Evolutionary conservation across 352 stramenopile species (phyloP), one percentile per base, ranked within the genome.

Genomic region (Pythium oligandrum): DNA sequence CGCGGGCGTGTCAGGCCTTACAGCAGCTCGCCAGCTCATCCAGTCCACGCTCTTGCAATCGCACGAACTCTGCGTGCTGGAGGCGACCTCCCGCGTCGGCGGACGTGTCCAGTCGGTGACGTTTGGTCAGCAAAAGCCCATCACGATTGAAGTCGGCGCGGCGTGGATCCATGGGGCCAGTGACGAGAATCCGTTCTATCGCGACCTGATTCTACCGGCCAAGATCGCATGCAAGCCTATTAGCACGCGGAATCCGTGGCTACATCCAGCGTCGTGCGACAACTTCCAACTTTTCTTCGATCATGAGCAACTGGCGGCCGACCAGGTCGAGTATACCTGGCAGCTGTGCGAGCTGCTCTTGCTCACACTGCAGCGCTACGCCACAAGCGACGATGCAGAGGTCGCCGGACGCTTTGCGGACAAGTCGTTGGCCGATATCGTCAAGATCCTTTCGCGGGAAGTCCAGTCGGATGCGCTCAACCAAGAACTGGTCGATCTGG

Each of bases 151-250:
- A 44, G 58, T 75, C 17, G 76, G 73, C 9, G 71, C 76, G 7
- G 76, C 76, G 37, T 87, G 73, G 76, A 81, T 87, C 48, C 73
- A 83, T 55, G 76, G 76, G 17, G 79, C 69, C 1, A 55, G 66
- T 8, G 5, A 48, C 4, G 61, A 53, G 39, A 83, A 84, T 42
- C 70, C 55, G 11, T 66, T 66, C 53, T 55, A 55, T 34, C 53
- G 59, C 31, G 53, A 57, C 39, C 71, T 88, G 51, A 64, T 74
- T 4, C 55, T 58, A 8, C 56, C 73, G 7, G 78, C 76, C 3
- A 60, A 64, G 9, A 73, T 90, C 10, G 48, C 51, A n/a, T 62
- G 66, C 30, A 82, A 86, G 36, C 56, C 66, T 43, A 66, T 90
- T 38, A 82, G 71, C 37, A 44, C 64, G 34, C 66, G 73, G 33